phyloP scores from a whole-genome alignment of 805 yeast species.

The Wilhelminamyces savonicus region DNA sequence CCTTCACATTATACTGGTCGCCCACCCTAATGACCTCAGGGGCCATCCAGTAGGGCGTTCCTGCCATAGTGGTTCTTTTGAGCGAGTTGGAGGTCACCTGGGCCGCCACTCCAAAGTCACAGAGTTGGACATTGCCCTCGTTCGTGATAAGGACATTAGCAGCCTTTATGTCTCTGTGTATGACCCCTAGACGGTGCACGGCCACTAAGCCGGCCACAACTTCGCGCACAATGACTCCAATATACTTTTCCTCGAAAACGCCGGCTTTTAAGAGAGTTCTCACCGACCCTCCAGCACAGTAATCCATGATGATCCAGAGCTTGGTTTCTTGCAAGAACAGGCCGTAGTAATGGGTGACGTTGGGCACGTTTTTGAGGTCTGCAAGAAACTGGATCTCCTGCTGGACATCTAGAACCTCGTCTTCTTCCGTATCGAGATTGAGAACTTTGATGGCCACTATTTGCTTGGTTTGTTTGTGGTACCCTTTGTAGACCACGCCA shows the following conservation, averaged over 20 bases:
- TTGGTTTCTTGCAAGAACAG: constrained; percentile 83
- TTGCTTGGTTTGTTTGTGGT: constrained; percentile 59
- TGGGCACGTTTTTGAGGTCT: constrained; percentile 78
- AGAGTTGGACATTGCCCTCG: constrained; percentile 83
- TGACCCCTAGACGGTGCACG: constrained; percentile 85
- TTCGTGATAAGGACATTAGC: constrained; percentile 88
- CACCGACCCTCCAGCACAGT: constrained; percentile 94
- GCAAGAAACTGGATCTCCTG: constrained; percentile 84
- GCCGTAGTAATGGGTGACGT: constrained; percentile 89
- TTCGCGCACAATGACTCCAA: constrained; percentile 82
- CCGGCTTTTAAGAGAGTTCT: constrained; percentile 86
- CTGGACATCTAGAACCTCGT: constrained; percentile 92
- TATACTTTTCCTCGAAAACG: constrained; percentile 73
- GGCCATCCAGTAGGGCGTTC: constrained; percentile 98
- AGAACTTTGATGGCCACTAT: constrained; percentile 90
- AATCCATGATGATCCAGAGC: constrained; percentile 96
- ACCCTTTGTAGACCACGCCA: constrained; percentile 92
- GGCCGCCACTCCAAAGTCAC: constrained; percentile 99
- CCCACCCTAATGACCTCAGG: constrained; percentile 97
- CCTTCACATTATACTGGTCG: constrained; percentile 79
- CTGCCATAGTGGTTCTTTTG: constrained; percentile 92
- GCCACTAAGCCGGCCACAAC: constrained; percentile 67
- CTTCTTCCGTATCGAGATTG: constrained; percentile 86
- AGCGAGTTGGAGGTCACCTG: constrained; percentile 68
- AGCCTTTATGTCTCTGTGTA: constrained; percentile 94